Percentiles rank a stretch among this genome's conserved stretches.
Conservation (phyloP, 306 rosid genomes). For the Quercus gilva region DNA sequence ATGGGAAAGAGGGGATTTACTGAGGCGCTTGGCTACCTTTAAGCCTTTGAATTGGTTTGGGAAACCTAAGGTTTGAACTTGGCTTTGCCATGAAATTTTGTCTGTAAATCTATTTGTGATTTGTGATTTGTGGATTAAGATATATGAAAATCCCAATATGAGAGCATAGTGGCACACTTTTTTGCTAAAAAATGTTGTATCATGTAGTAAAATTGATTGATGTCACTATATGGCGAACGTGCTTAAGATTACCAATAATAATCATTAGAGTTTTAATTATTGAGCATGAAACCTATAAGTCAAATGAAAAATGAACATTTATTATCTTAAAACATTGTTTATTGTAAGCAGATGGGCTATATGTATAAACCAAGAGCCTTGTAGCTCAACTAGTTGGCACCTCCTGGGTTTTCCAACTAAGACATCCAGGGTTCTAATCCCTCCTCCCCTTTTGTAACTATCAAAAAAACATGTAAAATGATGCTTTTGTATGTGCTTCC, state of each 20-base stretch:
- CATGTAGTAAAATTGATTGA: neutral
- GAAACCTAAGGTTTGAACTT: conserved; percentile 83
- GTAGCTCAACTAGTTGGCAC: no score
- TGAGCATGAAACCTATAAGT: no score
- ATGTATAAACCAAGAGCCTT: neutral
- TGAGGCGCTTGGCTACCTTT: conserved; percentile 93
- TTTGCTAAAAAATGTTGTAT: no score
- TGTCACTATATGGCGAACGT: neutral
- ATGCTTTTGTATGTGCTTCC: neutral
- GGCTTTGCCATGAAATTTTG: conserved; percentile 2
- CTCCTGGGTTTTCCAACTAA: no score
- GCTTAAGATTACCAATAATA: no score
- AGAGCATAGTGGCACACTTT: neutral
- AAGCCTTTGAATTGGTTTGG: conserved; percentile 82
- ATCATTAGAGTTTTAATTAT: no score
- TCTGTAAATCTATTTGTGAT: neutral
- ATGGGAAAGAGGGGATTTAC: conserved; percentile 97
- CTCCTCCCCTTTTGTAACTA: no score
- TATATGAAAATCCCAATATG: neutral
- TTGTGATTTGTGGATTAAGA: neutral
- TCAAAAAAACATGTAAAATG: no score
- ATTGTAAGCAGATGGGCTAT: neutral
- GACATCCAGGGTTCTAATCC: no score
- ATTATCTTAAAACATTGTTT: neutral
- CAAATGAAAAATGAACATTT: neutral